Conservation (phyloP, 164 flowering plant genomes). For the Piper betle region DNA sequence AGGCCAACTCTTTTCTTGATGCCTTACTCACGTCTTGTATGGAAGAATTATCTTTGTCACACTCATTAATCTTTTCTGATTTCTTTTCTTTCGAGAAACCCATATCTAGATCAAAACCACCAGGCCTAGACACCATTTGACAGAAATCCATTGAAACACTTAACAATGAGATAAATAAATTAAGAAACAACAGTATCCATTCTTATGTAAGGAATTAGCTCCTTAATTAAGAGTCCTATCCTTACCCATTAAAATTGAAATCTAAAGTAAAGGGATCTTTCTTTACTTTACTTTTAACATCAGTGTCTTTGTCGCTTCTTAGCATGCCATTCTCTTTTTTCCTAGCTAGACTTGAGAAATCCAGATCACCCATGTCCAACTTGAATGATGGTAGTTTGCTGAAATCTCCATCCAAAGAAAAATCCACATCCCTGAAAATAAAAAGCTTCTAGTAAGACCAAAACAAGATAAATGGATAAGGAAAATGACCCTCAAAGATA, state of each 20-base stretch:
- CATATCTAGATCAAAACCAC: constrained; percentile 42
- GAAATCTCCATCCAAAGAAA: constrained; percentile 63
- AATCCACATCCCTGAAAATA: constrained; percentile 68
- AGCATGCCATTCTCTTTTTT: constrained; percentile 37
- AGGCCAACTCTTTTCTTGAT: constrained; percentile 7
- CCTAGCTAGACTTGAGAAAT: constrained; percentile 50
- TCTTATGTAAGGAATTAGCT: constrained; percentile 1
- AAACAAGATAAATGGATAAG: background rate
- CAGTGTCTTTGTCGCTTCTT: constrained; percentile 28
- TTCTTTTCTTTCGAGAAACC: constrained; percentile 22
- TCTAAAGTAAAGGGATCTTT: constrained; percentile 37
- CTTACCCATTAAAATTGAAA: constrained; percentile 76
- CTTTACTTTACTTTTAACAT: constrained; percentile 26
- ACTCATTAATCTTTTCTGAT: constrained; percentile 18
- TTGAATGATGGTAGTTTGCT: constrained; percentile 72
- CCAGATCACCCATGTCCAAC: constrained; percentile 74
- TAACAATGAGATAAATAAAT: background rate
- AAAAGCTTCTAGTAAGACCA: constrained; percentile 2
- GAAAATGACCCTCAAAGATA: background rate
- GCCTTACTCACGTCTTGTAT: constrained; percentile 11
- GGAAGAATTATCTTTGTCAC: constrained; percentile 5
- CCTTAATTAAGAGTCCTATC: background rate
- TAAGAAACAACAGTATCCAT: background rate
- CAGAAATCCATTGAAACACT: constrained; percentile 2
- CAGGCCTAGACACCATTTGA: constrained; percentile 28